Evolutionary conservation across 1,284 basidiomycete genomes (phyloP), one percentile per base, ranked within the genome.

Genomic region (Papiliotrema laurentii): DNA sequence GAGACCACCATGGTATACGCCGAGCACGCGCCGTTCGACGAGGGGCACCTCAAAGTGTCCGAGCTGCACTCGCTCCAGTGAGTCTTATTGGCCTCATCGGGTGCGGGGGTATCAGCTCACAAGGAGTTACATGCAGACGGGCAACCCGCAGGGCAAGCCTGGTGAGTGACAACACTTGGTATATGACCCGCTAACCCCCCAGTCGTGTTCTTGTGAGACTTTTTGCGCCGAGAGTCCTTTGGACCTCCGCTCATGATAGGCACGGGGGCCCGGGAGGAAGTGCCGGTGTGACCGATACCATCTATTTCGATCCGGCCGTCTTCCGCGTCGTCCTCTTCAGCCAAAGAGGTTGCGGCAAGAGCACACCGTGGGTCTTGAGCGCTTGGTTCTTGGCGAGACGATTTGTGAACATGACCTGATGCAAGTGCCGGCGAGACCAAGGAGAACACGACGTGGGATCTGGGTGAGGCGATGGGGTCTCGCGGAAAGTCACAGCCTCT

Each of bases 391-490:
- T 27, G 26, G 16, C 13, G 31, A 13, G 45, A 18, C 24, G 26
- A 33, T 5, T 5, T n/a, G 26, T 40, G 19, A n/a, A 28, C 26
- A 27, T 48, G 31, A 54, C 11, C 18, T 22, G 13, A 39, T 10
- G 18, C 51, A 46, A 87, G 85, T 67, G 79, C 75, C 39, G 89
- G 89, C 10, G 86, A 77, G 31, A 73, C 87, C 1, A 83, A 87
- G 58, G 84, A 91, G 54, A 97, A 97, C 72, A 96, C 89, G 2
- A 97, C 92, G 1, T 94, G 89, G 90, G 86, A 93, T 67, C 81
- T 97, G 26, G 58, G 60, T 56, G 24, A 22, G 59, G 46, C 22
- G 16, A 4, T 22, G 5, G 21, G 14, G 14, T 24, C 18, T 27
- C 11, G 13, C 18, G 19, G 5, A 2, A 9, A 25, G 44, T 56